These are phyloP conservation scores for Sinapis alba DNA, from an alignment of 441 rosid genomes.

Conservation along the genomic window DNA sequence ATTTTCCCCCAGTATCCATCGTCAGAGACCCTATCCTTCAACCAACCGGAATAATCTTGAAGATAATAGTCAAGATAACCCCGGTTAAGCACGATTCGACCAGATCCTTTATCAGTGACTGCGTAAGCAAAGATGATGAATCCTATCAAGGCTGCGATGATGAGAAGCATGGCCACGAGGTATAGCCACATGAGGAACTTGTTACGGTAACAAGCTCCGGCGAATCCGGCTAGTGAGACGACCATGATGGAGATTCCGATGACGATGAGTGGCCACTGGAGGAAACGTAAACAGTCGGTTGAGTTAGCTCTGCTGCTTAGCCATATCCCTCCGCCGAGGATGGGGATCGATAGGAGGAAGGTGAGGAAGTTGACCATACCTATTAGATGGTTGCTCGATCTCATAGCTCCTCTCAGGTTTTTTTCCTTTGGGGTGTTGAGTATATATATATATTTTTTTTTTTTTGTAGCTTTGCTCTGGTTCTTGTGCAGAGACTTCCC, in stretches of 20 bases:
- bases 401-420: slow-evolving; percentile 22
- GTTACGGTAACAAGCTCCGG: slow-evolving; percentile 83
- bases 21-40: slow-evolving; percentile 70
- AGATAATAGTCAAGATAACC: slow-evolving; percentile 80
- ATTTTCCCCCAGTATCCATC: slow-evolving; percentile 81
- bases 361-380: slow-evolving; percentile 76
- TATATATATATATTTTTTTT: neutral
- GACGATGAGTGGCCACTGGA: slow-evolving; percentile 69
- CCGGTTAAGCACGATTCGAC: slow-evolving; percentile 46
- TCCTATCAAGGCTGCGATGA: slow-evolving; percentile 57
- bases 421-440: neutral
- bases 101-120: slow-evolving; percentile 93
- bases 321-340: slow-evolving; percentile 82
- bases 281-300: slow-evolving; percentile 73
- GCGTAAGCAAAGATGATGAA: slow-evolving; percentile 78
- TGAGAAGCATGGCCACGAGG: slow-evolving; percentile 66
- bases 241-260: slow-evolving; percentile 73
- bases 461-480: neutral
- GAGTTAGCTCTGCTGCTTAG: slow-evolving; percentile 54
- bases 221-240: slow-evolving; percentile 75
- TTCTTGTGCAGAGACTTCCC: slow-evolving; percentile 26
- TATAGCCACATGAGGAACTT: slow-evolving; percentile 80
- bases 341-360: slow-evolving; percentile 75
- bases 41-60: slow-evolving; percentile 82
- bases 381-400: slow-evolving; percentile 62